Conservation (phyloP, 1,284 basidiomycete species). For the Ceratobasidium sp. region DNA sequence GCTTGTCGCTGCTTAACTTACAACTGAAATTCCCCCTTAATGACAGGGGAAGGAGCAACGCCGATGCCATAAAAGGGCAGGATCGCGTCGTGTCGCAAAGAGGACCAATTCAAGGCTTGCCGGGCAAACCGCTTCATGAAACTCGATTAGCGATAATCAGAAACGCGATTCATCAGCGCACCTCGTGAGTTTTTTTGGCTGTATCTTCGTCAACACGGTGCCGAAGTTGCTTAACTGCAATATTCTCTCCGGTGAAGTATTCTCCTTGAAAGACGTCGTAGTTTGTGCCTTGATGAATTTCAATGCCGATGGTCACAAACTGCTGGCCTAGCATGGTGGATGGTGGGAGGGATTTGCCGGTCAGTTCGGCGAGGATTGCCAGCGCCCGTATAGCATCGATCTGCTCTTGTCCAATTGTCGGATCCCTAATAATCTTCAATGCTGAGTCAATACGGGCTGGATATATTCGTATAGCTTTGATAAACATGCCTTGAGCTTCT, state of each 20-base stretch:
- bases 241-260: conserved; percentile 39
- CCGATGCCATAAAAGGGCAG: conserved; percentile 41
- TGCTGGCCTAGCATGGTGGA: conserved; percentile 26
- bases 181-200: conserved; percentile 30
- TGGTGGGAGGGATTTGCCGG: conserved; percentile 28
- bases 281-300: conserved; percentile 15
- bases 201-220: conserved; percentile 36
- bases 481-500: conserved; percentile 22
- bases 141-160: background rate
- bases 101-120: conserved; percentile 29
- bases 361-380: conserved; percentile 33
- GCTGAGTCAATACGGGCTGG: background rate
- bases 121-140: conserved; percentile 28
- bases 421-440: conserved; percentile 30
- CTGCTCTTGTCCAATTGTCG: conserved; percentile 9
- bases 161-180: background rate
- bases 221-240: conserved; percentile 34
- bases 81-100: conserved; percentile 30
- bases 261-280: conserved; percentile 36
- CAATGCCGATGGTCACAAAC: conserved; percentile 23
- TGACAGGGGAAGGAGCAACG: conserved; percentile 17
- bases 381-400: conserved; percentile 29
- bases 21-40: conserved; percentile 22
- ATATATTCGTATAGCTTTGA: background rate
- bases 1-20: background rate